phyloP scores from a whole-genome alignment of 139 green algal species.

The Pedinophyceae sp. region DNA sequence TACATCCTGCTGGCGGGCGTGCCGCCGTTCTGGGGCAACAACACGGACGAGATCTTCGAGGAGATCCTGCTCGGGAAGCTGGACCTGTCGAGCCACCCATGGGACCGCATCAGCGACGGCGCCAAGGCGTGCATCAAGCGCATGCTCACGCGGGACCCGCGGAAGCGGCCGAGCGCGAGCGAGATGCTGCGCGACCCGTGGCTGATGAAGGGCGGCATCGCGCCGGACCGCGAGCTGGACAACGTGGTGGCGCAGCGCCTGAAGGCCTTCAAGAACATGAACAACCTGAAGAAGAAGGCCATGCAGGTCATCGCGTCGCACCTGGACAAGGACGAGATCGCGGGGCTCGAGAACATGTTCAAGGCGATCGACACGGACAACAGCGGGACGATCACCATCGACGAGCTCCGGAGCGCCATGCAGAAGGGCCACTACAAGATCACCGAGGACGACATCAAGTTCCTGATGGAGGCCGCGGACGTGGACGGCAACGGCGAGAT shows the following conservation, averaged over 20 bases:
- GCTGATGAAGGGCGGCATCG: constrained; percentile 67
- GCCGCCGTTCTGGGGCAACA: constrained; percentile 84
- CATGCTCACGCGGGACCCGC: constrained; percentile 70
- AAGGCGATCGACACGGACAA: constrained; percentile 74
- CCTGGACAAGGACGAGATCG: constrained; percentile 79
- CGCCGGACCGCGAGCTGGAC: constrained; percentile 51
- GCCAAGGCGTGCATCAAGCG: constrained; percentile 65
- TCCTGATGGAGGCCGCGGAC: constrained; percentile 64
- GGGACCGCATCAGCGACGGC: constrained; percentile 38
- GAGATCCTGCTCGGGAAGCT: constrained; percentile 53
- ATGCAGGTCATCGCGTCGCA: constrained; percentile 58
- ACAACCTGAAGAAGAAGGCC: constrained; percentile 93
- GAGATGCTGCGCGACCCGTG: constrained; percentile 81
- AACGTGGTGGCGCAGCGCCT: constrained; percentile 70
- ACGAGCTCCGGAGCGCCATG: constrained; percentile 58
- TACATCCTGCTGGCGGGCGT: constrained; percentile 92
- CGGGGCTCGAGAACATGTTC: constrained; percentile 76
- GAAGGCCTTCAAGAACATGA: constrained; percentile 80
- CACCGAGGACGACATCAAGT: constrained; percentile 37
- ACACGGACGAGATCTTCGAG: constrained; percentile 77
- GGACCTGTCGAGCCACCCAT: constrained; percentile 50
- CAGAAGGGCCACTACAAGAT: constrained; percentile 52
- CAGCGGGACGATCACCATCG: constrained; percentile 76
- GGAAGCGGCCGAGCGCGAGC: constrained; percentile 51
- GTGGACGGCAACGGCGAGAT: constrained; percentile 53